Conservation (phyloP, 2,329 filamentous ascomycete species). For the Albifimbria verrucaria region DNA sequence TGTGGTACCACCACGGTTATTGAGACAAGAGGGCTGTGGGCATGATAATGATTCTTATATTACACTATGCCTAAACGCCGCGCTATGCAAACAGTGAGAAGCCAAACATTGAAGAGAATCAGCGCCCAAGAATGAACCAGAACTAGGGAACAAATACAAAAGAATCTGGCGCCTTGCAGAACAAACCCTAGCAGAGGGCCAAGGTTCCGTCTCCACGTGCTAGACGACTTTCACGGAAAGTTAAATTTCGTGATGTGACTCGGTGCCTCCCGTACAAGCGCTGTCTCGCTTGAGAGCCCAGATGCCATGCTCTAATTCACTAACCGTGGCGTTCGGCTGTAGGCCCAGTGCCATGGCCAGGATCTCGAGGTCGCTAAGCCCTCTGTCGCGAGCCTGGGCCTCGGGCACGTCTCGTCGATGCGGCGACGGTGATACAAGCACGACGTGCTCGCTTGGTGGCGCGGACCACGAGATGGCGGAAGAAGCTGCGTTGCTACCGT, state of each 20-base stretch:
- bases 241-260: conserved; percentile 14
- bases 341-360: conserved; percentile 31
- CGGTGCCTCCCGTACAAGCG: neutral
- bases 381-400: conserved; percentile 9
- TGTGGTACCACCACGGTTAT: no score
- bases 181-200: no score
- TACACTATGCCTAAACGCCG: conserved; percentile 12
- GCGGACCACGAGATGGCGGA: conserved; percentile 7
- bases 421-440: conserved; percentile 12
- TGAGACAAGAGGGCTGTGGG: no score
- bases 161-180: no score
- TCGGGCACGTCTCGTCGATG: conserved; percentile 6
- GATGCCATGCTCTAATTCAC: conserved; percentile 31
- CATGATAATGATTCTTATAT: conserved; percentile 5
- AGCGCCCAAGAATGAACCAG: no score
- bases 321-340: conserved; percentile 29
- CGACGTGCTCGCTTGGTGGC: conserved; percentile 9
- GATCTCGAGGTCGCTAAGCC: conserved; percentile 28
- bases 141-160: no score
- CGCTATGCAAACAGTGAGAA: conserved; percentile 18
- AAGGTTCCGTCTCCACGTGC: no score
- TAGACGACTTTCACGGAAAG: no score
- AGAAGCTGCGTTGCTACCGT: conserved; percentile 10
- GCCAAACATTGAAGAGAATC: no score
- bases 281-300: conserved; percentile 21